Evolutionary conservation across 2,329 filamentous ascomycete genomes (phyloP), one percentile per base, ranked within the genome.

Genomic region (Chaetomium sp.): DNA sequence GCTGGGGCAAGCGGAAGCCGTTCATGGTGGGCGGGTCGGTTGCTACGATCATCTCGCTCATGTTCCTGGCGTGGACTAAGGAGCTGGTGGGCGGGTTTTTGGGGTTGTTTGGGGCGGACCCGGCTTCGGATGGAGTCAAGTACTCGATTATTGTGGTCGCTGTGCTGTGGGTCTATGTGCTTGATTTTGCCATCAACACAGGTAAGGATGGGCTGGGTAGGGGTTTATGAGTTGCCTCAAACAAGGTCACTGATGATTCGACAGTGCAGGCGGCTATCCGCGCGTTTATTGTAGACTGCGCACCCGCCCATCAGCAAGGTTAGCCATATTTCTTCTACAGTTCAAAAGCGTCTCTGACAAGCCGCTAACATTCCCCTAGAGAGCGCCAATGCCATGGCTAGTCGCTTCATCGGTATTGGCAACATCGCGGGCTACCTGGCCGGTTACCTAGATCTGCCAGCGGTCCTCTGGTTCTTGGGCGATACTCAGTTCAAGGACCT

Each of bases 181-280:
- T 97, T 50, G 92, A 97, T 70, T 94, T 97, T 70, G 85, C 91
- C 65, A 94, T 97, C 74, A 97, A 97, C 72, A 94, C 91, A 55
- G 86, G 85, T 88, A 73, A 64, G 77, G 2, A 9, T 44, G 2
- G 10, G n/a, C 6, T 5, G 14, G 4, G 12, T 12, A 1, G 6
- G 3, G 2, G 12, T 49, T 48, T 8, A 32, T n/a, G 4, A 27
- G 34, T 49, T 12, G 33, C 34, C 7, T 12, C 27, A 9, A n/a
- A 11, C 40, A 14, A 8, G 36, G 12, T 8, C 46, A 51, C 47
- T 62, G 49, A 62, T 53, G 8, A 44, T 33, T 19, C 56, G 61
- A 49, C 47, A 81, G 89, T 97, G 37, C 92, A 97, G 79, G 92
- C 94, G 49, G 88, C 85, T 4, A 88, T 96, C 66, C 82, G 91